Conservation (phyloP, 2,329 filamentous ascomycete genomes). For the Cyanodermella asteris region DNA sequence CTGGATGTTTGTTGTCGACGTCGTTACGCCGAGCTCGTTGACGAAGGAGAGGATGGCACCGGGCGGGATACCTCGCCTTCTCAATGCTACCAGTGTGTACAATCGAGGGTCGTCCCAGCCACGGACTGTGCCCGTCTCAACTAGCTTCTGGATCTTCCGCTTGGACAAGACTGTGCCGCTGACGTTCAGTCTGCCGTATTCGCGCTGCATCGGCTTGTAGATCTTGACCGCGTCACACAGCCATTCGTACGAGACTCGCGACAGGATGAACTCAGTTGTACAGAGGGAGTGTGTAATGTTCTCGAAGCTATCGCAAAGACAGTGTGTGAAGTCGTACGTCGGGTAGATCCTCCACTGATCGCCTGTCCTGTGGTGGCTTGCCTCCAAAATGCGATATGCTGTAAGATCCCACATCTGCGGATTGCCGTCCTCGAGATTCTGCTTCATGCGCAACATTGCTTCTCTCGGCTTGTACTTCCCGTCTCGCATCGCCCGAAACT, state of each 20-base stretch:
- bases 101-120: constrained; percentile 82
- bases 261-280: constrained; percentile 74
- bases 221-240: constrained; percentile 63
- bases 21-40: constrained; percentile 76
- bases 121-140: constrained; percentile 53
- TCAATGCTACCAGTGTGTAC: constrained; percentile 66
- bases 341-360: constrained; percentile 80
- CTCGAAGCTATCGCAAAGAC: constrained; percentile 77
- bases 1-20: constrained; percentile 56
- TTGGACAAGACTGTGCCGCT: constrained; percentile 73
- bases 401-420: constrained; percentile 92
- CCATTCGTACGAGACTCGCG: constrained; percentile 75
- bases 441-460: constrained; percentile 81
- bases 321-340: constrained; percentile 82
- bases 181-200: constrained; percentile 54
- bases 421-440: constrained; percentile 55
- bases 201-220: constrained; percentile 83
- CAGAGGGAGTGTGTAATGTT: constrained; percentile 83
- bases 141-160: constrained; percentile 57
- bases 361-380: constrained; percentile 53
- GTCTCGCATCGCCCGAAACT: constrained; percentile 78
- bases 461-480: constrained; percentile 70
- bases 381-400: constrained; percentile 63
- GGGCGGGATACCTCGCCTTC: constrained; percentile 64
- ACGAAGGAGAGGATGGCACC: constrained; percentile 75